Base-by-base conservation (phyloP, 352 stramenopile genomes). In the Globisporangium polare region DNA sequence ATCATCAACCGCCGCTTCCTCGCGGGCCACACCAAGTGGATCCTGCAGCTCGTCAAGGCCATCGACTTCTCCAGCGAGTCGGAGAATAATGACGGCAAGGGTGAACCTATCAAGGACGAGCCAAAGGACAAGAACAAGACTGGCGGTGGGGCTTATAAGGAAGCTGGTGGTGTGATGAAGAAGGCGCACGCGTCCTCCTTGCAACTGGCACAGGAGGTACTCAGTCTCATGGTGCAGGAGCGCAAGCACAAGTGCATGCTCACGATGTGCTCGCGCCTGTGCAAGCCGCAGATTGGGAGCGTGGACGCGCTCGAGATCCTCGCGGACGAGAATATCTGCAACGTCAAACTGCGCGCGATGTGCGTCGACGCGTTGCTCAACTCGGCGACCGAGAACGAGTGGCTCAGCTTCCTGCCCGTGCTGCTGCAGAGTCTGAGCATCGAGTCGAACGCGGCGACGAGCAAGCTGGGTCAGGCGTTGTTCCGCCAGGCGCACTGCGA, bases 241-340 rank as follows among this genome's bases (percentile, higher is more conserved):
- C 81, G 85, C 8, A 73, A 70, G 53, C 74, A 89, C 65, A 94
- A 90, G 60, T 94, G 85, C 57, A 94, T 94, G 85, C 62, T 94
- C 41, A 94, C 85, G 0, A 94, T 94, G 85, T 94, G 85, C 60
- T 92, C 83, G 42, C 79, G 85, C 8, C 71, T 94, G 9, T 94
- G 85, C 50, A 80, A 92, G 47, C 74, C 74, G 0, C 78, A 92
- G 54, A 73, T 94, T 33, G 75, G 74, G 31, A 90, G 83, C 22
- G 83, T 94, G 5, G 85, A 94, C 53, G 83, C 85, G 31, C 68
- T 94, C 2, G 85, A 94, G 62, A 80, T 94, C 41, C 68, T 94
- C 13, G 74, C 85, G 0, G 79, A 91, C 49, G 79, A 85, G 13
- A 88, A 59, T 7, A 88, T 94, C 42, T 75, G 76, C 56, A 87